Evolutionary conservation across 139 green algal genomes (phyloP), one percentile per base, ranked within the genome.

Genomic region (Chlamydomonas sp.): DNA sequence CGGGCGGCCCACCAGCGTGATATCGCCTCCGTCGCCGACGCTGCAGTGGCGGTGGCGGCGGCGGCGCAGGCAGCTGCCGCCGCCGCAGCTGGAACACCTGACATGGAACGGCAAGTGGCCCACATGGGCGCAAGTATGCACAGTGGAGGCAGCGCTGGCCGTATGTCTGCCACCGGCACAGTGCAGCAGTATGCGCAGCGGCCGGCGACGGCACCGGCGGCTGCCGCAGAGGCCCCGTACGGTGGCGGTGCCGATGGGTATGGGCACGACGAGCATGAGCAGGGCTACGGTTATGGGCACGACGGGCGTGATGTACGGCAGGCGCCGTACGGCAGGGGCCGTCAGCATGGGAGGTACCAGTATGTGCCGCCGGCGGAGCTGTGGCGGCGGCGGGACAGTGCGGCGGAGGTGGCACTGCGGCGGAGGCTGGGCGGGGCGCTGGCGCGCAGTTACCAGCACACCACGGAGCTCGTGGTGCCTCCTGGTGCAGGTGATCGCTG

Each of bases 291-390:
- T 3, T 75, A 75, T 6, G 69, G 69, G 69, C 18, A 57, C 69
- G 9, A 57, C 17, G 17, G 49, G 1, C 74, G 14, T 57, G 49
- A 7, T 10, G 72, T 77, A 60, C 72, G 72, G 72, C n/a, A 6
- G 6, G n/a, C 20, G n/a, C 31, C 31, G 72, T 5, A 74, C 16
- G 15, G 17, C 10, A 5, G 68, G 68, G 16, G 16, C 8, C 68
- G 31, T 5, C 9, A 74, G 16, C 71, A 57, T 20, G 71, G 71
- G 20, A 59, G 71, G 74, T 62, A 76, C 73, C 83, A 62, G 10
- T 87, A 87, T 62, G 74, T 80, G 3, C 1, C 83, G 74, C 83
- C 73, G 62, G 18, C 31, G 74, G 62, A 87, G 83, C 72, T 87
- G 73, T 31, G 83, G 20, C n/a, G 60, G 73, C 31, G 4, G 62